Evolutionary conservation across 371 early-diverging fungal genomes (phyloP).

Genomic region (Smittium mucronatum): DNA sequence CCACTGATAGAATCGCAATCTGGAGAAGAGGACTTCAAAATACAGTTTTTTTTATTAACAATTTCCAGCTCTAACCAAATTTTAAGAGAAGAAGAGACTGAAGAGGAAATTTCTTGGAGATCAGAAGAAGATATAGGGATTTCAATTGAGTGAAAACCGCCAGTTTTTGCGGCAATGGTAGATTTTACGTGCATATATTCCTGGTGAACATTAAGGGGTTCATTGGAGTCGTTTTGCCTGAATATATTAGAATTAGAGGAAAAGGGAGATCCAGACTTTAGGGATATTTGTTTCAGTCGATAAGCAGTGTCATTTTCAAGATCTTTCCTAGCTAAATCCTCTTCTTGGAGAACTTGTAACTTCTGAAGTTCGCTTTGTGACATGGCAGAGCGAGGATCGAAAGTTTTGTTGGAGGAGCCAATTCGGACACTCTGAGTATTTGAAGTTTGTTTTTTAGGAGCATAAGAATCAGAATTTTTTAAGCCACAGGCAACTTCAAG

Average conservation of each 20-base stretch:
- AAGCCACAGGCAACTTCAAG: background rate
- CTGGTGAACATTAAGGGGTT: slow-evolving; percentile 20
- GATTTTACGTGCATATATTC: slow-evolving; percentile 19
- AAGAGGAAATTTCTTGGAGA: too few relatives aligned
- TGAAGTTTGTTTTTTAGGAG: background rate
- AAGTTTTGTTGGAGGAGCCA: slow-evolving; percentile 21
- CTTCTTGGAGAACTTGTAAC: slow-evolving; percentile 25
- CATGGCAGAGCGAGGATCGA: slow-evolving; percentile 31
- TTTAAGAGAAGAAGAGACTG: too few relatives aligned
- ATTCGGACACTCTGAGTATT: slow-evolving; percentile 2
- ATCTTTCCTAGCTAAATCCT: slow-evolving; percentile 28
- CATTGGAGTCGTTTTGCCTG: slow-evolving; percentile 9
- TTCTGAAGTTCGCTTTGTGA: slow-evolving; percentile 27
- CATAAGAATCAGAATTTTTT: background rate
- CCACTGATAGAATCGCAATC: too few relatives aligned
- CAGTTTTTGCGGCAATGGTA: slow-evolving; percentile 27
- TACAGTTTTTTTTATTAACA: background rate
- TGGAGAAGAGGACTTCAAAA: too few relatives aligned
- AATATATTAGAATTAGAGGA: too few relatives aligned
- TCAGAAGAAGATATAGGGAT: slow-evolving; percentile 27
- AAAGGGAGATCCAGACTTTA: too few relatives aligned
- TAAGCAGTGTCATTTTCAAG: slow-evolving; percentile 22
- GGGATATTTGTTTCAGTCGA: slow-evolving; percentile 16
- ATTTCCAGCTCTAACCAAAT: slow-evolving; percentile 10
- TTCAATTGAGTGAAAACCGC: slow-evolving; percentile 29